These are phyloP conservation scores for Elasticomyces elasticus DNA, from an alignment of 495 filamentous ascomycete genomes.

Conservation along the genomic window DNA sequence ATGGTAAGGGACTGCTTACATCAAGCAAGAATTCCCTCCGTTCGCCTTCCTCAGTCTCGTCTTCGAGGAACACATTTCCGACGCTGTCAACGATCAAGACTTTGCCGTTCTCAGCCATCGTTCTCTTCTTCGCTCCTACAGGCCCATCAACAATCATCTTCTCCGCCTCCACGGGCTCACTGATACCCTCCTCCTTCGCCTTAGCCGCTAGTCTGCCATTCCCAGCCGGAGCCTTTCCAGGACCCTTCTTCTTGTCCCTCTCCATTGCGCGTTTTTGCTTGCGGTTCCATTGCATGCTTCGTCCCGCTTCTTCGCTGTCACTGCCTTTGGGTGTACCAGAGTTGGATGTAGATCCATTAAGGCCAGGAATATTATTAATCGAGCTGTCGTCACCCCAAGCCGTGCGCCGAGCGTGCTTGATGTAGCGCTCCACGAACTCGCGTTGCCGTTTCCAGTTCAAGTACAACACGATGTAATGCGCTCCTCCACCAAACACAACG, in stretches of 20 bases:
- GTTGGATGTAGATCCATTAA: conserved; percentile 40
- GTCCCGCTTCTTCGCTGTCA: conserved; percentile 28
- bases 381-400: conserved; percentile 78
- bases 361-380: conserved; percentile 56
- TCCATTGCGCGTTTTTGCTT: conserved; percentile 82
- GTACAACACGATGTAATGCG: conserved; percentile 74
- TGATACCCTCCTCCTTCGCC: conserved; percentile 34
- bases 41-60: conserved; percentile 76
- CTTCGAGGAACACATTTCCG: conserved; percentile 87
- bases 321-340: conserved; percentile 23
- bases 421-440: conserved; percentile 83
- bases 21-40: conserved; percentile 76
- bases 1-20: conserved; percentile 36
- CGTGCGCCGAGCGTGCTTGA: conserved; percentile 73
- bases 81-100: conserved; percentile 80
- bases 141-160: conserved; percentile 36
- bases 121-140: conserved; percentile 64
- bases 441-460: conserved; percentile 80
- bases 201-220: conserved; percentile 34
- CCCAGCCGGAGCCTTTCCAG: conserved; percentile 39
- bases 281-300: conserved; percentile 60
- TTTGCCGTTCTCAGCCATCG: conserved; percentile 91
- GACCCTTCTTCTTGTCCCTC: conserved; percentile 64
- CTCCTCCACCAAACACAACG: conserved; percentile 68
- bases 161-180: conserved; percentile 31